Base-by-base conservation (phyloP, 106 monocot species). In the Acanthochlamys bracteata region DNA sequence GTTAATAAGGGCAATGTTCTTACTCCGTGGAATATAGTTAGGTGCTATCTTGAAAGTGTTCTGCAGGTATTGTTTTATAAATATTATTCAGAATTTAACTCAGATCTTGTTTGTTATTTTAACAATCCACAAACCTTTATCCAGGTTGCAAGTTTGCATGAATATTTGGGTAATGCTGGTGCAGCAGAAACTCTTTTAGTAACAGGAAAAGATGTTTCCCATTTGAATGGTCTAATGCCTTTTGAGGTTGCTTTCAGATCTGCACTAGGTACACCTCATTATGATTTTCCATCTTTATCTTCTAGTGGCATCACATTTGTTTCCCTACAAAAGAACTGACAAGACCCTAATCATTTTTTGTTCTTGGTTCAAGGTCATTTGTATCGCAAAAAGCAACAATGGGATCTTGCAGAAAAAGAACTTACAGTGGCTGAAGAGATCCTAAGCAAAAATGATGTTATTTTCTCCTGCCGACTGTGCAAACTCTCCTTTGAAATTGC, bases 11-110 rank as follows among this genome's bases (percentile, higher is more conserved):
- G 75, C 67, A 55, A 51, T 75, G 57, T 75, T 61, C 61, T 84
- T 73, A 75, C 70, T 43, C 92, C 92, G 70, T 92, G 92, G 92
- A 80, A 53, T 73, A 66, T 84, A 49, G 77, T 88, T 25, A 63
- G 64, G 69, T 79, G 82, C 68, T 92, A 84, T 61, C 88, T 92
- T 74, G 92, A 92, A 73, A 92, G 92, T 75, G 82, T 47, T 54
- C 75, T 92, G 52, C 92, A 92, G 92, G 92, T 92, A 26, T 13
- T 17, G 24, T 45, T 60, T 39, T 39, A 4, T 55, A 17, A 54
- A 46, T 24, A 22, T 61, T 42, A 39, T 56, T 22, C 7, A 20
- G 19, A 25, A 21, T 23, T 7, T 25, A 27, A 25, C 12, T 40
- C 21, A 23, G 24, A 65, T 65, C 16, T 54, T 4, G 4, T 55